Evolutionary conservation across 441 rosid genomes (phyloP).

Genomic region (Pelargonium fulgidum): DNA sequence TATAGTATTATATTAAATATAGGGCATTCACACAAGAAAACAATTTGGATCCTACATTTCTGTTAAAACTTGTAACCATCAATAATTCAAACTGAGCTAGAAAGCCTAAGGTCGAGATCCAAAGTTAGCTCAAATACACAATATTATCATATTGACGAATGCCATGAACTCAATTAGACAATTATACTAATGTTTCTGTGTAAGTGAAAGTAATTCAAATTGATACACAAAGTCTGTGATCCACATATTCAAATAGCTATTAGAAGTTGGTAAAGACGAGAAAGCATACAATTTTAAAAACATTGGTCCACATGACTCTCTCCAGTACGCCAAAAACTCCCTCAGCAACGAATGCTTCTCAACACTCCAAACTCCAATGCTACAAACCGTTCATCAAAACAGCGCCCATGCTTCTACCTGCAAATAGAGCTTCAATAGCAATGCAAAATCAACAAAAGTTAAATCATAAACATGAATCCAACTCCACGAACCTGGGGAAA

Average conservation of each 20-base stretch:
- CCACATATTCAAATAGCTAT: background rate
- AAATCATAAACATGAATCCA: too few relatives aligned
- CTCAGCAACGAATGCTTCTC: background rate
- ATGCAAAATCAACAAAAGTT: too few relatives aligned
- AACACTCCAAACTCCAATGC: too few relatives aligned
- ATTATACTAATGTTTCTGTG: background rate
- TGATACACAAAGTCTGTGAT: background rate
- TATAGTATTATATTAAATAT: background rate
- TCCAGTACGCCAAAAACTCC: slow-evolving; percentile 8
- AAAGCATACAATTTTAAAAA: slow-evolving; percentile 23
- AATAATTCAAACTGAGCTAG: background rate
- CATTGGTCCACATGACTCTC: slow-evolving; percentile 25
- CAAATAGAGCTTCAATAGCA: background rate
- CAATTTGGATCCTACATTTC: background rate
- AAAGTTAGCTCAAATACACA: background rate
- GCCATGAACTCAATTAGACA: background rate
- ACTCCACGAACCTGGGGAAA: too few relatives aligned
- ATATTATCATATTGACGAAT: background rate
- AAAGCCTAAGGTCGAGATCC: too few relatives aligned
- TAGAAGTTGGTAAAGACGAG: background rate
- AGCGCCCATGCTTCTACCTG: background rate
- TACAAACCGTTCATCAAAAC: too few relatives aligned
- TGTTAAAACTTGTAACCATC: background rate
- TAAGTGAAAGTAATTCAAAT: background rate
- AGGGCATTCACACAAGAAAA: background rate